Percentiles rank a stretch among this genome's conserved stretches.
phyloP scores from a whole-genome alignment of 805 yeast genomes.

The Lachancea mirantina region DNA sequence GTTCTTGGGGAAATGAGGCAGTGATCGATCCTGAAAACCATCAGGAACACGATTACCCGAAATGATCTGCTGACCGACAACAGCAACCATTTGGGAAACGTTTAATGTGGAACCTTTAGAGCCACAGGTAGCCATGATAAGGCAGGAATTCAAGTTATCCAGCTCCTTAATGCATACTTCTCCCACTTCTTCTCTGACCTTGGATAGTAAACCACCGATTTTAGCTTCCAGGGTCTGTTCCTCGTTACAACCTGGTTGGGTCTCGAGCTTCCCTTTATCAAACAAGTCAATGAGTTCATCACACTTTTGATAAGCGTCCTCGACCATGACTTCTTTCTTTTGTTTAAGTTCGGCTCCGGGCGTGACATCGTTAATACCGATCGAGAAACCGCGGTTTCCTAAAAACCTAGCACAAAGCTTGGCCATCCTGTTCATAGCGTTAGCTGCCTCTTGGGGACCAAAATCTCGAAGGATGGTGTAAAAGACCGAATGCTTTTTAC shows the following conservation, averaged over 20 bases:
- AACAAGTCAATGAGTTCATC: conserved; percentile 78
- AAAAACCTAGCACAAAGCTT: conserved; percentile 91
- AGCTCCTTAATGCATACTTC: conserved; percentile 92
- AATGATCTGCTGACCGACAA: conserved; percentile 97
- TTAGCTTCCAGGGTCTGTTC: conserved; percentile 97
- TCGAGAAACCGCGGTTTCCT: conserved; percentile 94
- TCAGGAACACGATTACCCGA: conserved; percentile 99
- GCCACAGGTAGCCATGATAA: conserved; percentile 99
- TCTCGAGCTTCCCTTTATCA: conserved; percentile 82
- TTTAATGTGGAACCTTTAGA: conserved; percentile 97
- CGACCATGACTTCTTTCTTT: conserved; percentile 83
- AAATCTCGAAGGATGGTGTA: conserved; percentile 91
- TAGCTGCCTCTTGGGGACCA: conserved; percentile 94
- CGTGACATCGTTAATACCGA: conserved; percentile 95
- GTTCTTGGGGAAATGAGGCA: conserved; percentile 93
- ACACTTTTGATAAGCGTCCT: conserved; percentile 82
- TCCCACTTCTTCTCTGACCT: conserved; percentile 98
- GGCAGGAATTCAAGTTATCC: conserved; percentile 86
- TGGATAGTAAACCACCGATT: conserved; percentile 91
- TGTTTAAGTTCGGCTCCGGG: conserved; percentile 73
- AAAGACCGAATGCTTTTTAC: conserved; percentile 93
- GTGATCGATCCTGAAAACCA: conserved; percentile 98
- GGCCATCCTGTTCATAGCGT: conserved; percentile 99
- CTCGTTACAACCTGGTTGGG: conserved; percentile 98
- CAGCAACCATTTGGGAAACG: conserved; percentile 99